phyloP scores from a whole-genome alignment of 1,139 yeast genomes.

The Magnusiomyces starmeri region DNA sequence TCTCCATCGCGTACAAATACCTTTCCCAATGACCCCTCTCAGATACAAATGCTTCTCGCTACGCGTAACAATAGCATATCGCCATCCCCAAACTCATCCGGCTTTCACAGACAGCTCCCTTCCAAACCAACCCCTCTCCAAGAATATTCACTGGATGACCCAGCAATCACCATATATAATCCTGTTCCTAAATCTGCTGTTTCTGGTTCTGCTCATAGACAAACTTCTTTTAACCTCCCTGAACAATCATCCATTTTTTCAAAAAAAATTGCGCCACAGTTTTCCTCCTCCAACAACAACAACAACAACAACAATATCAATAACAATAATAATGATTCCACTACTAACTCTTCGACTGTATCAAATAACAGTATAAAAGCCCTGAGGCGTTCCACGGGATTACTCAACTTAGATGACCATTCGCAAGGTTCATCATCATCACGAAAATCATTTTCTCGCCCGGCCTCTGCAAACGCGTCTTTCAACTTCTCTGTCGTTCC shows the following conservation, averaged over 20 bases:
- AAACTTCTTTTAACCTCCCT: slow-evolving; percentile 4
- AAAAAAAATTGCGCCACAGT: slow-evolving; percentile 13
- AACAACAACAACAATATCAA: neutral
- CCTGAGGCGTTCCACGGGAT: slow-evolving; percentile 36
- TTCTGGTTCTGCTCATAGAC: too few relatives aligned
- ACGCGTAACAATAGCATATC: neutral
- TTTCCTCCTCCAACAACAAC: neutral
- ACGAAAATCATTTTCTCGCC: too few relatives aligned
- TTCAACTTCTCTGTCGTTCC: slow-evolving; percentile 8
- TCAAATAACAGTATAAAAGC: slow-evolving; percentile 16
- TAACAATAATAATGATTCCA: neutral
- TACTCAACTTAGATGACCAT: slow-evolving; percentile 37
- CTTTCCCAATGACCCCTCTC: neutral
- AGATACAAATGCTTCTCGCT: neutral
- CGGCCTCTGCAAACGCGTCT: slow-evolving; percentile 10
- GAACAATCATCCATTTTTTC: slow-evolving; percentile 1
- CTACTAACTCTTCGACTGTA: neutral
- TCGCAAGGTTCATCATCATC: slow-evolving; percentile 24
- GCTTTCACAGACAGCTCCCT: slow-evolving; percentile 4
- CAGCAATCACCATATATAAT: neutral
- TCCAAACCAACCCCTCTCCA: slow-evolving; percentile 5
- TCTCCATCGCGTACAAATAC: too few relatives aligned
- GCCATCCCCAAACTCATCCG: neutral
- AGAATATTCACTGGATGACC: neutral
- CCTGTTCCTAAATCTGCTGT: neutral